phyloP scores from a whole-genome alignment of 768 basidiomycete species.

The Lactifluus hygrophoroides region DNA sequence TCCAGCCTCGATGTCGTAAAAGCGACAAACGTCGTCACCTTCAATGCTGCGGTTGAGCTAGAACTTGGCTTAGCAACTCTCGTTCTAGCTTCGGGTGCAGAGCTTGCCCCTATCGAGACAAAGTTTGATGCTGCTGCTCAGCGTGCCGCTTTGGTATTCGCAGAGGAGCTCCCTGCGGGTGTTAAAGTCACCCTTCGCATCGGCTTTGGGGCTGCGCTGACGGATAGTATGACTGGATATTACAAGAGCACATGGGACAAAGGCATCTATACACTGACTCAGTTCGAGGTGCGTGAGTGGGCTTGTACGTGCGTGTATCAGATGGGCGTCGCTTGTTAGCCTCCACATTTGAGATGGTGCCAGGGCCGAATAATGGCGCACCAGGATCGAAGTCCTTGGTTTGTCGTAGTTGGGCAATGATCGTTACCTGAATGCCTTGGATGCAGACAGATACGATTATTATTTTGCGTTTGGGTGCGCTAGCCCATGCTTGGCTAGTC shows the following conservation, averaged over 20 bases:
- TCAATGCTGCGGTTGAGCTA: conserved; percentile 53
- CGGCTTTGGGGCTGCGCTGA: conserved; percentile 58
- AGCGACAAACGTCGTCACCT: conserved; percentile 50
- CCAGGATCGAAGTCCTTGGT: neutral
- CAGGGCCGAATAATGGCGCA: neutral
- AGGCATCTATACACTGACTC: conserved; percentile 74
- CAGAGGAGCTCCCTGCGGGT: conserved; percentile 50
- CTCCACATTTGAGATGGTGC: neutral
- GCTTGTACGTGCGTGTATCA: neutral
- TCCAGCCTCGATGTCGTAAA: conserved; percentile 53
- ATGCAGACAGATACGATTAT: neutral
- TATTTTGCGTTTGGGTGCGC: neutral
- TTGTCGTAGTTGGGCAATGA: neutral
- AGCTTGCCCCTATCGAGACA: conserved; percentile 35
- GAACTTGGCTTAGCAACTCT: conserved; percentile 49
- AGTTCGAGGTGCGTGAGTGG: conserved; percentile 58
- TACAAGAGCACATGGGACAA: conserved; percentile 63
- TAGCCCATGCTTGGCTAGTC: neutral
- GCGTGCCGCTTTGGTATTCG: conserved; percentile 53
- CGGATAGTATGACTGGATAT: conserved; percentile 72
- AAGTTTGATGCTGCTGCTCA: conserved; percentile 54
- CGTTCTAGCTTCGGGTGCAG: conserved; percentile 41
- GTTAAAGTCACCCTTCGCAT: conserved; percentile 65
- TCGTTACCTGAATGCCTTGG: neutral
- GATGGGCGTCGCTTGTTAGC: neutral